Evolutionary conservation across 257 asterid species (phyloP), one percentile per base, ranked within the genome.

Genomic region (Gynochthodes officinalis): DNA sequence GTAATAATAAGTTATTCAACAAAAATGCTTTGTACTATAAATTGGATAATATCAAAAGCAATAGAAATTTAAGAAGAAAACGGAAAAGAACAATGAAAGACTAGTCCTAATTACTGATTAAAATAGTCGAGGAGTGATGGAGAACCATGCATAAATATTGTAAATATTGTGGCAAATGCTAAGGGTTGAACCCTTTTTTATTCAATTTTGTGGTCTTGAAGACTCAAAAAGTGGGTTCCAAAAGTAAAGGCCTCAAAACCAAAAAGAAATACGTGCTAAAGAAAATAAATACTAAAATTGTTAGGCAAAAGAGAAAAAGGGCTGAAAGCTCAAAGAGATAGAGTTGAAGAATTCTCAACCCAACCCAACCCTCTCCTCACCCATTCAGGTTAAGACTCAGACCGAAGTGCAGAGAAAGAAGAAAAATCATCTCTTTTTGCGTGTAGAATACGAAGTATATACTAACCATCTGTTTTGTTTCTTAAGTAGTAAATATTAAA

Each of bases 351-450:
- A 52, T 52, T 30, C 30, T 65, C 63, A 55, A 73, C 60, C 69
- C 69, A 23, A 28, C 18, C 40, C 35, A 68, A 7, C 39, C 73
- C 68, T 12, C 63, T 59, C 70, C 69, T 37, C 57, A 44, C 52
- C 64, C 62, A 27, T 42, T 50, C 64, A 48, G 75, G 69, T 23
- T 15, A 50, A 70, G 68, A 66, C 82, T 79, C 61, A 75, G 60
- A 65, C 75, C 72, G 23, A 63, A 73, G 33, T 65, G 37, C 12
- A 63, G 32, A 40, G 70, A 39, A 50, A 80, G 60, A 40, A 73
- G 54, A 73, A 65, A 70, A 72, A 69, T 80, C 68, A 52, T 77
- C 73, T 69, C 65, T 43, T 69, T 80, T 77, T 70, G 53, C n/a
- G 69, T 64, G 64, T 58, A 35, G 19, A 25, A 23, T 15, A 28